Evolutionary conservation across 2,329 filamentous ascomycete species (phyloP).

Genomic region (Phaeosphaeriaceae sp.): DNA sequence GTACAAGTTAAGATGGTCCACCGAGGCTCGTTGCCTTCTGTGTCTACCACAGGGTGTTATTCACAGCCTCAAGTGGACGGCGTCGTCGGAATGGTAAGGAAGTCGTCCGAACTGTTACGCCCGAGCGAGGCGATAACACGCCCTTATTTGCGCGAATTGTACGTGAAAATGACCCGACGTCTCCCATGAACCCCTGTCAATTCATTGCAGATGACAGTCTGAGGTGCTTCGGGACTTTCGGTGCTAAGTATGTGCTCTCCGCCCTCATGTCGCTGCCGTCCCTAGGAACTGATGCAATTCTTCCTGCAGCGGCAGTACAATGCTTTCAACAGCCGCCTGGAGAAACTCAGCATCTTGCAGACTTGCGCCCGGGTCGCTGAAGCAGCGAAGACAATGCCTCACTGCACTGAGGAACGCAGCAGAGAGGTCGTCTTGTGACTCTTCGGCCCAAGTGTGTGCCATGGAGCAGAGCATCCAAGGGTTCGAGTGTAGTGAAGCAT

Average conservation of each 20-base stretch:
- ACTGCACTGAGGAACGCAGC: constrained; percentile 45
- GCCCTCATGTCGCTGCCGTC: constrained; percentile 32
- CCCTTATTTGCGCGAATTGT: too few relatives aligned
- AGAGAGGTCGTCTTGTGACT: constrained; percentile 45
- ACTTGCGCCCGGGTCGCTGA: constrained; percentile 42
- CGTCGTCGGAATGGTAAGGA: too few relatives aligned
- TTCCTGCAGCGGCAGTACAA: constrained; percentile 47
- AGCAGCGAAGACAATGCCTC: constrained; percentile 45
- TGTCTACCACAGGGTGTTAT: too few relatives aligned
- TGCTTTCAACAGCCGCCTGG: constrained; percentile 47
- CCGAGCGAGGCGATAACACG: too few relatives aligned
- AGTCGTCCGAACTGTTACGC: too few relatives aligned
- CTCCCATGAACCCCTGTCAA: too few relatives aligned
- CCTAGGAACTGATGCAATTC: constrained; percentile 47
- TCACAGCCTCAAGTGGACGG: not conserved
- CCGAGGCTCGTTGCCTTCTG: not conserved
- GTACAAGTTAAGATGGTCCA: not conserved
- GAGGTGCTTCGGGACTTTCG: not conserved
- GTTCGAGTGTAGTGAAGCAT: constrained; percentile 27
- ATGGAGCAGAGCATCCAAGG: constrained; percentile 41
- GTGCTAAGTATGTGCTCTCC: not conserved
- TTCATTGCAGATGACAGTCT: too few relatives aligned
- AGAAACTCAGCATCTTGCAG: constrained; percentile 45
- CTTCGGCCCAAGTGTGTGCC: constrained; percentile 44
- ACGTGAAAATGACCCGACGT: too few relatives aligned